Evolutionary conservation across 805 yeast genomes (phyloP).

Genomic region (Isabelozyma gotoi): DNA sequence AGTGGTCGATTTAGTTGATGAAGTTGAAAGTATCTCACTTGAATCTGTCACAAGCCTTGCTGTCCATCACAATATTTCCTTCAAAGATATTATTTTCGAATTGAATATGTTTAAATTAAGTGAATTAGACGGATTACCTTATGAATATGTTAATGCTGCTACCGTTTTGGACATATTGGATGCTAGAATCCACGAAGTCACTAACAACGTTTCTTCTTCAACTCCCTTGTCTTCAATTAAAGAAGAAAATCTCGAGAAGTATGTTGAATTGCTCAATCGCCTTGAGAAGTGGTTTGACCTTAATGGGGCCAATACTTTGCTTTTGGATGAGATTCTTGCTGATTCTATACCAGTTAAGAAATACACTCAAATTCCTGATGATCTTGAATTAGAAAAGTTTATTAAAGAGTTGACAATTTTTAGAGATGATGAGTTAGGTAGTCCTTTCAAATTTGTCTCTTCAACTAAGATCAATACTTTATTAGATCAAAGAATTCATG

Average conservation of each 20-base stretch:
- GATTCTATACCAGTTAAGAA: not conserved
- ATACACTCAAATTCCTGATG: constrained; percentile 18
- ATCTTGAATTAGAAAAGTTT: constrained; percentile 12
- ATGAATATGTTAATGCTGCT: not conserved
- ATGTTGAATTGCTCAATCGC: constrained; percentile 16
- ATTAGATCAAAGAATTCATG: constrained; percentile 15
- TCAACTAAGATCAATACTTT: constrained; percentile 11
- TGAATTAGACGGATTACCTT: constrained; percentile 2
- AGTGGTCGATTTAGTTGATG: not conserved
- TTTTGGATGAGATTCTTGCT: constrained; percentile 24
- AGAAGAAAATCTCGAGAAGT: constrained; percentile 8
- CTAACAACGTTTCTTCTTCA: constrained; percentile 7
- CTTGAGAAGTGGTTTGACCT: constrained; percentile 27
- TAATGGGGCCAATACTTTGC: constrained; percentile 59
- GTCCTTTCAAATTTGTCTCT: constrained; percentile 5
- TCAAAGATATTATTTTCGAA: not conserved
- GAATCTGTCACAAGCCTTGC: too few species aligned
- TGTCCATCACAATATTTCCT: not conserved
- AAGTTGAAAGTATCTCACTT: not conserved
- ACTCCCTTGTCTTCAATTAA: constrained; percentile 13
- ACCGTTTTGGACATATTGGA: constrained; percentile 11
- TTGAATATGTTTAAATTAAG: constrained; percentile 1
- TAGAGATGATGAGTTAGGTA: constrained; percentile 4
- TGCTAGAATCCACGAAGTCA: constrained; percentile 12
- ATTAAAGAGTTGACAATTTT: not conserved